Base-by-base conservation (phyloP, 345 rosid species). In the Gossypium anomalum region DNA sequence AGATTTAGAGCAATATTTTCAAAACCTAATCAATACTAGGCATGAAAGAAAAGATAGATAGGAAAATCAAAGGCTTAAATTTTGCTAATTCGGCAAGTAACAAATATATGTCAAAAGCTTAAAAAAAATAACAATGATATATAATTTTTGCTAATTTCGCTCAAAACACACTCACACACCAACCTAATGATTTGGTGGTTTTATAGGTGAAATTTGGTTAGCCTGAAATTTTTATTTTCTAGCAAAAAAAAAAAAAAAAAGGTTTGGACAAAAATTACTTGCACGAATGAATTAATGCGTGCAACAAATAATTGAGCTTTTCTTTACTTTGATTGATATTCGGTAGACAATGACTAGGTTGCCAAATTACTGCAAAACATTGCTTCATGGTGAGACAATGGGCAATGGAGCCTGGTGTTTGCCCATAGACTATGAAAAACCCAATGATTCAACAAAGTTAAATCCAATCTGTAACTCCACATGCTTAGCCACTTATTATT, bases 331-430 rank as follows among this genome's bases (percentile, higher is more conserved):
- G 55, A 49, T 14, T 22, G 19, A 15, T 23, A 22, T 7, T 47
- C 49, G 48, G 9, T 12, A 64, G 68, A 64, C 25, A n/a, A 17
- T 41, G 73, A 51, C 73, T 69, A 69, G 73, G 59, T 51, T 51
- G 60, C 23, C 60, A 27, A 4, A 51, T 22, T 13, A 45, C 55
- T 23, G 71, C 71, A 22, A 16, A 22, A 6, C 49, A 9, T 22
- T 10, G 14, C 15, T 0, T 0, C 19, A 2, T 29, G 15, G 73
- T 52, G 60, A 22, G 60, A 27, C 61, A 52, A 52, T 69, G 45
- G 25, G 59, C 25, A 55, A 20, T 3, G 62, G 13, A 8, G 47
- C 10, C 61, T 52, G 61, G 43, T 27, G 52, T 70, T 34, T 52
- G 41, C 41, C 7, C 41, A 34, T 34, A 5, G 41, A 34, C 41